Evolutionary conservation across 192 early-diverging fungal genomes (phyloP).

Genomic region (Coemansia reversa): DNA sequence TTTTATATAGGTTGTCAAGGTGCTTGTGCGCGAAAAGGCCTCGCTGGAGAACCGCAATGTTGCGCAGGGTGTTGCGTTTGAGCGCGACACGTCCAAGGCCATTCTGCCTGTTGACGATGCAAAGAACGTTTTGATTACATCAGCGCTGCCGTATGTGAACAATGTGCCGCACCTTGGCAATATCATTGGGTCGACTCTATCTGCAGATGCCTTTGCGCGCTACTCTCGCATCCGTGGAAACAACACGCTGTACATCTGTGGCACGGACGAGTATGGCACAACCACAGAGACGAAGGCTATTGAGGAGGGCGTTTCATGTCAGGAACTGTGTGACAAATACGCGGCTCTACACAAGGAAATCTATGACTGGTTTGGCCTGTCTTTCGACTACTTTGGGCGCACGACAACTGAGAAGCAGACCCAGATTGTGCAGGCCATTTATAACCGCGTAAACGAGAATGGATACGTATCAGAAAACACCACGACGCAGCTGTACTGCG

Average conservation of each 20-base stretch:
- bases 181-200: conserved; percentile 97
- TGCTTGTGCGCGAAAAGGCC: conserved; percentile 48
- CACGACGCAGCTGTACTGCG: conserved; percentile 91
- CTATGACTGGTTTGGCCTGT: conserved; percentile 94
- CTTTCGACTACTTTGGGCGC: conserved; percentile 95
- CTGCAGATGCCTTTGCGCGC: conserved; percentile 95
- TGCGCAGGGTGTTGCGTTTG: conserved; percentile 24
- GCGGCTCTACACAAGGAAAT: conserved; percentile 77
- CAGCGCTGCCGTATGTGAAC: conserved; percentile 97
- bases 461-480: conserved; percentile 69
- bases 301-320: conserved; percentile 85
- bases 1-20: conserved; percentile 36
- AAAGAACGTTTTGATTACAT: conserved; percentile 94
- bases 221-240: conserved; percentile 86
- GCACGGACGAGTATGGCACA: conserved; percentile 99
- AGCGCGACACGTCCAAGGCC: conserved; percentile 23
- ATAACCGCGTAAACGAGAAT: conserved; percentile 68
- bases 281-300: conserved; percentile 98
- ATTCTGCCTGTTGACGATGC: conserved; percentile 38
- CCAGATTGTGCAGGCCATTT: conserved; percentile 91
- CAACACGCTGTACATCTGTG: conserved; percentile 92
- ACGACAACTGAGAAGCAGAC: conserved; percentile 90
- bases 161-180: conserved; percentile 99
- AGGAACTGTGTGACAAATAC: conserved; percentile 97
- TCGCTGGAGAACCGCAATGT: conserved; percentile 49